phyloP scores from a whole-genome alignment of 306 rosid species.

The Albizia julibrissin region DNA sequence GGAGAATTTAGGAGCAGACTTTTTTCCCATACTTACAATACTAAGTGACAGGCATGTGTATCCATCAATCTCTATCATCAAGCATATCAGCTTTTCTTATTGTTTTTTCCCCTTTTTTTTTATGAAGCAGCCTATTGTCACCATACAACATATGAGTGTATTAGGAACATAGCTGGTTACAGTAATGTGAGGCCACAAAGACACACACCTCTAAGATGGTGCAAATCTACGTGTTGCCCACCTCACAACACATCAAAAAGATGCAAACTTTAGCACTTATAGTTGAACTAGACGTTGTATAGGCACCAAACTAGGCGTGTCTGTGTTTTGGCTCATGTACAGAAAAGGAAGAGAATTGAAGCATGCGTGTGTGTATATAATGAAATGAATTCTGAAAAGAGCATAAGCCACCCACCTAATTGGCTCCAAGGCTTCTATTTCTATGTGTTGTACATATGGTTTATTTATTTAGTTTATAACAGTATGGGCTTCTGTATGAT shows the following conservation, averaged over 20 bases:
- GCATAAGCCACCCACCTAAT: conserved; percentile 17
- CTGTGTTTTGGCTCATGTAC: conserved; percentile 8
- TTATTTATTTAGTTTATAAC: not conserved
- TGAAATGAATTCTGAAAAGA: conserved; percentile 16
- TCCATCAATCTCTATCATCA: not conserved
- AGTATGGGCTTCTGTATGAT: not conserved
- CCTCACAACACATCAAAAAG: conserved; percentile 17
- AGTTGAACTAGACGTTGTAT: not conserved
- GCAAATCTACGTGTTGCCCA: conserved; percentile 51
- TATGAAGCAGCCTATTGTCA: not conserved
- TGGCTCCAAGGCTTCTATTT: not conserved
- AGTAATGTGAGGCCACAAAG: not conserved
- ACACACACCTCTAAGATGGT: not conserved
- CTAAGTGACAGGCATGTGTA: conserved; percentile 11
- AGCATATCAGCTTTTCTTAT: not conserved
- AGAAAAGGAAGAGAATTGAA: conserved; percentile 1
- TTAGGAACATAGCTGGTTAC: conserved; percentile 17
- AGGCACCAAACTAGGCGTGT: not conserved
- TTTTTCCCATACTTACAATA: not conserved
- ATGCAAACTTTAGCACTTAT: conserved; percentile 7
- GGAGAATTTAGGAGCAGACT: not conserved
- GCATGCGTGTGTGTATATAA: conserved; percentile 25
- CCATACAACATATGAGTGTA: conserved; percentile 12
- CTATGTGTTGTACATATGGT: not conserved
- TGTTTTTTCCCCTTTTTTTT: not conserved